Conservation (phyloP, 2,329 filamentous ascomycete genomes). For the Cylindrodendrum hubeiense region DNA sequence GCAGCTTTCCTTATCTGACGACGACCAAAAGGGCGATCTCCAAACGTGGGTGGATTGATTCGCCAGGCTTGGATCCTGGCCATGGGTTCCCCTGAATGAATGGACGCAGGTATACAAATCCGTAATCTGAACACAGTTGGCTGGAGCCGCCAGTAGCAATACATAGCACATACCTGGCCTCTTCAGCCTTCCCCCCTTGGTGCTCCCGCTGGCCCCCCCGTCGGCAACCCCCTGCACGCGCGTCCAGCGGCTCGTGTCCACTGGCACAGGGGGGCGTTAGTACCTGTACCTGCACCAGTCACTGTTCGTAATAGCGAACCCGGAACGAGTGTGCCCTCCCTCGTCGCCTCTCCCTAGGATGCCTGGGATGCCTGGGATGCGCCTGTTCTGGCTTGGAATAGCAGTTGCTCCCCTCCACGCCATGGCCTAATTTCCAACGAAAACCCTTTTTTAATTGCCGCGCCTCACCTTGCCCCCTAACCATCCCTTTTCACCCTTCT, state of each 20-base stretch:
- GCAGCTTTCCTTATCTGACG: slow-evolving; percentile 36
- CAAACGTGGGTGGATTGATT: slow-evolving; percentile 52
- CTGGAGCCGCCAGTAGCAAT: neutral
- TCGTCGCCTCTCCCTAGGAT: slow-evolving; percentile 5
- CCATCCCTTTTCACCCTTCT: slow-evolving; percentile 34
- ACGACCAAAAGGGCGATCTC: slow-evolving; percentile 35
- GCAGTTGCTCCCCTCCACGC: slow-evolving; percentile 29
- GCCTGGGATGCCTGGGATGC: neutral
- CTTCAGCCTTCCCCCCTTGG: slow-evolving; percentile 24
- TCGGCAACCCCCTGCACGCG: slow-evolving; percentile 37
- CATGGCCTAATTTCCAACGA: slow-evolving; percentile 45
- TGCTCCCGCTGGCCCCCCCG: slow-evolving; percentile 21
- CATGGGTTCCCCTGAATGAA: slow-evolving; percentile 41
- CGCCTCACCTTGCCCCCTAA: slow-evolving; percentile 39
- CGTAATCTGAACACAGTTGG: neutral
- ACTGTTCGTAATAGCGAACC: slow-evolving; percentile 26
- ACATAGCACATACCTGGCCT: slow-evolving; percentile 17
- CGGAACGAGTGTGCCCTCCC: neutral
- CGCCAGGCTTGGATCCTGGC: slow-evolving; percentile 40
- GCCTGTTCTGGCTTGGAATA: slow-evolving; percentile 4
- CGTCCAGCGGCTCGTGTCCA: slow-evolving; percentile 34
- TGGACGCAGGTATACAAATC: slow-evolving; percentile 31
- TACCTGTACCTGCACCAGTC: slow-evolving; percentile 36
- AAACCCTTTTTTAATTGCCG: slow-evolving; percentile 49
- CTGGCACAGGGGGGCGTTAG: slow-evolving; percentile 12